Evolutionary conservation across 805 yeast species (phyloP).

Genomic region (Zygoascus biomembranicola): DNA sequence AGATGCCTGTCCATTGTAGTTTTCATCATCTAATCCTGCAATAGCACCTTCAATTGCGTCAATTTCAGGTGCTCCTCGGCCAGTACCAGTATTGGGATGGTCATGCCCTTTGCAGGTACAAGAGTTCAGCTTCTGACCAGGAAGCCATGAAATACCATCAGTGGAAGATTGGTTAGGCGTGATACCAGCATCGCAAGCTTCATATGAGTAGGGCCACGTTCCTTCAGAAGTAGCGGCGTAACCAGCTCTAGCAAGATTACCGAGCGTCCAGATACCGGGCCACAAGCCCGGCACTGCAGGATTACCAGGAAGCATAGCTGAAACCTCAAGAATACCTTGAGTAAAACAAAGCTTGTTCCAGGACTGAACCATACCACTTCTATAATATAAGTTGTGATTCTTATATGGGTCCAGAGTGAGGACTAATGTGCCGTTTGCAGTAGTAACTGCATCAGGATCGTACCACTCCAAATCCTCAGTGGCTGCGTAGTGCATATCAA

Average conservation of each 20-base stretch:
- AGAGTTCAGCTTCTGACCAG: slow-evolving; percentile 69
- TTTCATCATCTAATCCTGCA: slow-evolving; percentile 16
- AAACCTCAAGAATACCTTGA: slow-evolving; percentile 70
- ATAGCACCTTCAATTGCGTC: slow-evolving; percentile 85
- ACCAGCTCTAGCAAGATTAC: slow-evolving; percentile 90
- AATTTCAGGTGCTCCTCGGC: slow-evolving; percentile 95
- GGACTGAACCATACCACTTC: slow-evolving; percentile 86
- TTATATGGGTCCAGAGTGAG: slow-evolving; percentile 72
- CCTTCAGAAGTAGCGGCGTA: slow-evolving; percentile 83
- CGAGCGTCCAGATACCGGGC: slow-evolving; percentile 97
- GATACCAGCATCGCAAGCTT: slow-evolving; percentile 85
- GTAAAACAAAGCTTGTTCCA: slow-evolving; percentile 92
- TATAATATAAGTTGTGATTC: slow-evolving; percentile 70
- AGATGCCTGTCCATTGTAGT: slow-evolving; percentile 68
- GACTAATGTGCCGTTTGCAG: slow-evolving; percentile 61
- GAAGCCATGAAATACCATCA: slow-evolving; percentile 80
- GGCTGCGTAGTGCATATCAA: slow-evolving; percentile 76
- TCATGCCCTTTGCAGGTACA: slow-evolving; percentile 80
- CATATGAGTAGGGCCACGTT: slow-evolving; percentile 90
- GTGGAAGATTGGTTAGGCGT: slow-evolving; percentile 87
- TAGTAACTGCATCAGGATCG: slow-evolving; percentile 80
- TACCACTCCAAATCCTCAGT: slow-evolving; percentile 93
- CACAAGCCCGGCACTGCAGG: slow-evolving; percentile 78
- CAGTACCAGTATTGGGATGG: slow-evolving; percentile 81
- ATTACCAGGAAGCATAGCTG: slow-evolving; percentile 70